These are phyloP conservation scores for Umbelopsis sp. DNA, from an alignment of 371 early-diverging fungal genomes.

Conservation along the genomic window DNA sequence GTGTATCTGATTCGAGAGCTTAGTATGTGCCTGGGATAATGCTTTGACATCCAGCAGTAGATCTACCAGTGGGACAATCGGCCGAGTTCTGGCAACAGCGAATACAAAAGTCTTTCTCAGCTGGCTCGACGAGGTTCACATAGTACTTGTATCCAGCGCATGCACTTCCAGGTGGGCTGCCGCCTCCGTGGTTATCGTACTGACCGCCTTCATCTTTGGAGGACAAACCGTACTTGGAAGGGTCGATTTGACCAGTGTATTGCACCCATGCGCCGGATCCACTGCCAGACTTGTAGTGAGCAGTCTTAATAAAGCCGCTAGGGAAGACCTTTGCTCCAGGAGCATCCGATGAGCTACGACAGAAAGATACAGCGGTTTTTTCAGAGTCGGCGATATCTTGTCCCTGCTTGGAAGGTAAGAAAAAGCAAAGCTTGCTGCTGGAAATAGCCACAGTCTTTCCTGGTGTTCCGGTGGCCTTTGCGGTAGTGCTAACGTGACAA, in stretches of 20 bases:
- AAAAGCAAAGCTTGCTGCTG: slow-evolving; percentile 38
- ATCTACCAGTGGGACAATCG: slow-evolving; percentile 28
- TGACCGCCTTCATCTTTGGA: slow-evolving; percentile 57
- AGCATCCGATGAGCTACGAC: slow-evolving; percentile 29
- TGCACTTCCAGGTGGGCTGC: slow-evolving; percentile 26
- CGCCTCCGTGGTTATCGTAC: slow-evolving; percentile 47
- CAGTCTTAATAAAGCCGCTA: slow-evolving; percentile 43
- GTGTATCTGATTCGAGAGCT: not conserved
- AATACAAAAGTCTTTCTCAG: slow-evolving; percentile 39
- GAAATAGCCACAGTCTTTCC: slow-evolving; percentile 21
- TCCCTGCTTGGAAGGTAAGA: slow-evolving; percentile 44
- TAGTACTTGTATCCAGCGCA: slow-evolving; percentile 44
- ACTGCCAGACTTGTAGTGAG: slow-evolving; percentile 34
- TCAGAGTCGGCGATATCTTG: slow-evolving; percentile 32
- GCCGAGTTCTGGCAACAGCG: slow-evolving; percentile 28
- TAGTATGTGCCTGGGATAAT: slow-evolving; percentile 29
- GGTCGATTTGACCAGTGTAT: slow-evolving; percentile 53
- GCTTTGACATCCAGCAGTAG: slow-evolving; percentile 25
- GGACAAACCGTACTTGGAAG: slow-evolving; percentile 37
- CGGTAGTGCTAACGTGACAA: slow-evolving; percentile 14
- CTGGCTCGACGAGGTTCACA: slow-evolving; percentile 47
- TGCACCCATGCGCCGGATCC: slow-evolving; percentile 44
- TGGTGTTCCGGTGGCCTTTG: slow-evolving; percentile 19
- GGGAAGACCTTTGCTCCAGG: slow-evolving; percentile 41
- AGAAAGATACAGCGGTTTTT: slow-evolving; percentile 33